phyloP scores from a whole-genome alignment of 345 rosid species.

The Eucalyptus pumila region DNA sequence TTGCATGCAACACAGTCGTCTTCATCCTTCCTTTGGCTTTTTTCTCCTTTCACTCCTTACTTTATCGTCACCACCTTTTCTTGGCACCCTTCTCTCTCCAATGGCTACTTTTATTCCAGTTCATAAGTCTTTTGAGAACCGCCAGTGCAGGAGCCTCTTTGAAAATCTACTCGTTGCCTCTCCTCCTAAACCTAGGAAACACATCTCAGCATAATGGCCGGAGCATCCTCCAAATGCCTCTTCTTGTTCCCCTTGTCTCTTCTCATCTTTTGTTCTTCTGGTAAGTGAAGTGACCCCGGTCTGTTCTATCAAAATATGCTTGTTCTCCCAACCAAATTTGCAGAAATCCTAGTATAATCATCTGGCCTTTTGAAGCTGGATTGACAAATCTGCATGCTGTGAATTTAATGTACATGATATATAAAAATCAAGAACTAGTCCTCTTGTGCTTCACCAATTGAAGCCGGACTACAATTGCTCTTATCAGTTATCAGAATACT shows the following conservation, averaged over 20 bases:
- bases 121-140: conserved; percentile 9
- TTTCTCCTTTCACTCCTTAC: not conserved
- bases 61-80: conserved; percentile 4
- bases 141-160: not conserved
- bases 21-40: not conserved
- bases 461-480: not conserved
- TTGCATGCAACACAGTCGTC: not conserved
- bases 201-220: conserved; percentile 24
- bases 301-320: not conserved
- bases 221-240: conserved; percentile 8
- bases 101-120: not conserved
- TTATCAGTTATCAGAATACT: not conserved
- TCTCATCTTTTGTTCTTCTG: conserved; percentile 20
- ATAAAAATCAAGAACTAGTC: not conserved
- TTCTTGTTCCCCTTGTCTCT: conserved; percentile 25
- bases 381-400: not conserved
- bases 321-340: not conserved
- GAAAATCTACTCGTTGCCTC: conserved; percentile 2
- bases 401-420: not conserved
- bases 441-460: not conserved
- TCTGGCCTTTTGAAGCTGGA: not conserved
- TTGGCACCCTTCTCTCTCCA: conserved; percentile 1
- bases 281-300: not conserved
- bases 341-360: not conserved
- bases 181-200: not conserved